These are phyloP conservation scores for Penicillium salamii DNA, from an alignment of 495 filamentous ascomycete species.

Conservation along the genomic window DNA sequence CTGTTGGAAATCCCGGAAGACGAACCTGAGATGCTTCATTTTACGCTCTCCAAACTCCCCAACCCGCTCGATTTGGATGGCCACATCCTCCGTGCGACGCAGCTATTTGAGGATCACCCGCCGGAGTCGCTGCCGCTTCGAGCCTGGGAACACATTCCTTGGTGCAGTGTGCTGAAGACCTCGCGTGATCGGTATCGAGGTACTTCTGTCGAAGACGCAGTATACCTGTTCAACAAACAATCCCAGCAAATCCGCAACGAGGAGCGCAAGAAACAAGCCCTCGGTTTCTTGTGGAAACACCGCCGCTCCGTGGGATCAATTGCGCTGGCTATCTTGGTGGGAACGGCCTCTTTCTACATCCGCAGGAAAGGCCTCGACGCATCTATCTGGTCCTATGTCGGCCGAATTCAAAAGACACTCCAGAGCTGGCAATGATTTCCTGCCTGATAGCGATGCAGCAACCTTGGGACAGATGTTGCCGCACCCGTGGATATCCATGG, in stretches of 20 bases:
- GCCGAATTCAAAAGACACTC: conserved; percentile 25
- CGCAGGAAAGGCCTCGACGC: conserved; percentile 42
- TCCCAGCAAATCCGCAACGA: conserved; percentile 61
- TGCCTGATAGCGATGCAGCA: no score
- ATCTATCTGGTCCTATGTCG: conserved; percentile 38
- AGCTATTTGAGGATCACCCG: conserved; percentile 62
- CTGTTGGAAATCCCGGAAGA: conserved; percentile 76
- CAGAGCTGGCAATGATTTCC: conserved; percentile 11
- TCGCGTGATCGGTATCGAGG: conserved; percentile 47
- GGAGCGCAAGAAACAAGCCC: conserved; percentile 54
- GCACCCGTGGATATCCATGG: neutral
- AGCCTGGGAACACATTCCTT: conserved; percentile 69
- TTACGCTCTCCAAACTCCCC: conserved; percentile 82
- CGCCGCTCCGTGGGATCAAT: conserved; percentile 53
- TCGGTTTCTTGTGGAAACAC: conserved; percentile 57
- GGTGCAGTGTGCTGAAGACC: conserved; percentile 81
- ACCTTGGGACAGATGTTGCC: no score
- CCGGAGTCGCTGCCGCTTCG: conserved; percentile 64
- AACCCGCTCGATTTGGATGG: conserved; percentile 78
- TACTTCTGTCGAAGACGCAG: conserved; percentile 58
- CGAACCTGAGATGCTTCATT: conserved; percentile 93
- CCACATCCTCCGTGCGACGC: conserved; percentile 61
- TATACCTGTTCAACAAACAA: conserved; percentile 65
- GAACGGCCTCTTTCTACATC: conserved; percentile 53
- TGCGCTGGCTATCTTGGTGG: conserved; percentile 63